Conservation (phyloP, 2,329 filamentous ascomycete species). For the Byssothecium circinans region DNA sequence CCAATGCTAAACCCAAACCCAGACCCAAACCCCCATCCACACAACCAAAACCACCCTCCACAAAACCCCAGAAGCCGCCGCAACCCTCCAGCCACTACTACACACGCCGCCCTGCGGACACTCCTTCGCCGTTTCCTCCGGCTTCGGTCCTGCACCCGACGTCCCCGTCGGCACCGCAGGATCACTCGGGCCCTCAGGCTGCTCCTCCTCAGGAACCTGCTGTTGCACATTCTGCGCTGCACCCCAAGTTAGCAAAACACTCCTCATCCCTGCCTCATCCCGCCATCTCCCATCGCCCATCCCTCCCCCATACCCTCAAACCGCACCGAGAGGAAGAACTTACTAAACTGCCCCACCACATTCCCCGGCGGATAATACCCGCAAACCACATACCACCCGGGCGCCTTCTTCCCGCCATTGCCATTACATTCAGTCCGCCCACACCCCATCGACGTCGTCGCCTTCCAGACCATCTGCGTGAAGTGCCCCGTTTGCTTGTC, state of each 20-base stretch:
- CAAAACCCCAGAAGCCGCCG: too few relatives aligned
- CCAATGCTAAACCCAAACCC: too few relatives aligned
- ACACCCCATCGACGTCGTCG: conserved; percentile 24
- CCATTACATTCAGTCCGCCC: conserved; percentile 21
- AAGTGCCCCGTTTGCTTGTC: conserved; percentile 26
- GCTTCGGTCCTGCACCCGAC: background rate
- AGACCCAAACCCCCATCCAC: too few relatives aligned
- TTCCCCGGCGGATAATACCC: conserved; percentile 45
- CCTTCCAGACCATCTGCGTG: conserved; percentile 31
- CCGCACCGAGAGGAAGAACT: background rate
- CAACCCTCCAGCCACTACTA: background rate
- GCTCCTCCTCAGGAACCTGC: conserved; percentile 7
- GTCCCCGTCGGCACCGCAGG: conserved; percentile 6
- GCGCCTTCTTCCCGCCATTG: conserved; percentile 17
- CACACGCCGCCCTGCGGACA: conserved; percentile 12
- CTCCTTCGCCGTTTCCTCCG: conserved; percentile 1
- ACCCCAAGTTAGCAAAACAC: background rate
- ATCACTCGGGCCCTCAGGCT: conserved; percentile 12
- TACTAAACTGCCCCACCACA: conserved; percentile 30
- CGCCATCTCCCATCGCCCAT: too few relatives aligned
- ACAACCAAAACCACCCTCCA: too few relatives aligned
- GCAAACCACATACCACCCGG: conserved; percentile 37
- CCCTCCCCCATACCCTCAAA: too few relatives aligned
- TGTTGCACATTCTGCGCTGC: conserved; percentile 32
- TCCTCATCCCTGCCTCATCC: too few relatives aligned